Evolutionary conservation across 176 grass and related monocot genomes (phyloP).

Genomic region (Triticum timopheevii): DNA sequence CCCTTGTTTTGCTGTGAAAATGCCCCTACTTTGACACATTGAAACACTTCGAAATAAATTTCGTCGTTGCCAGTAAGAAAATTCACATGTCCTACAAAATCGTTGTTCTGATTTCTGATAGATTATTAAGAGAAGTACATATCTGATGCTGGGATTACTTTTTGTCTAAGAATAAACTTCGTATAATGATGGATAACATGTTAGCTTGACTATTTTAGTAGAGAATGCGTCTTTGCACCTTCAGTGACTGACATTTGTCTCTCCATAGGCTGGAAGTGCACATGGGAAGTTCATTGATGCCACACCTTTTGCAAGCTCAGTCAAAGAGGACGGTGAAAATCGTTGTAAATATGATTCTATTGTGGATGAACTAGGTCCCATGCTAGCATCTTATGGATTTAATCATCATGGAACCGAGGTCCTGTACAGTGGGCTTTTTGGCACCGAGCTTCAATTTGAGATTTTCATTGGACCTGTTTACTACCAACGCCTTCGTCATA

Average conservation of each 20-base stretch:
- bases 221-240: background rate
- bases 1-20: slow-evolving; percentile 14
- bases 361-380: slow-evolving; percentile 77
- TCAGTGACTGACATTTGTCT: slow-evolving; percentile 27
- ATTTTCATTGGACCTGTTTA: slow-evolving; percentile 98
- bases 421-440: slow-evolving; percentile 89
- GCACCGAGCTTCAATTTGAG: slow-evolving; percentile 69
- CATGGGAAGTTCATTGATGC: slow-evolving; percentile 88
- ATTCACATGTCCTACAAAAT: background rate
- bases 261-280: slow-evolving; percentile 71
- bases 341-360: slow-evolving; percentile 35
- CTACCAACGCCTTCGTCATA: slow-evolving; percentile 96
- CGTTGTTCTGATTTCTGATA: slow-evolving; percentile 5
- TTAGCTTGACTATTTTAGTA: background rate
- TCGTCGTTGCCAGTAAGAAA: background rate
- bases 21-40: background rate
- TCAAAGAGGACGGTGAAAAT: slow-evolving; percentile 39
- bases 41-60: background rate
- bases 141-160: background rate
- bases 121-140: background rate
- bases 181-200: background rate
- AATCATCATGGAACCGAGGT: slow-evolving; percentile 84
- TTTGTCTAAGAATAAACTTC: background rate
- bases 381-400: slow-evolving; percentile 77
- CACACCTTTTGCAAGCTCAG: slow-evolving; percentile 78